A percentile compares a stretch with the other conserved stretches of the same genome.
These are phyloP conservation scores for Fusarium zealandicum DNA, from an alignment of 2,329 filamentous ascomycete genomes.

Conservation along the genomic window DNA sequence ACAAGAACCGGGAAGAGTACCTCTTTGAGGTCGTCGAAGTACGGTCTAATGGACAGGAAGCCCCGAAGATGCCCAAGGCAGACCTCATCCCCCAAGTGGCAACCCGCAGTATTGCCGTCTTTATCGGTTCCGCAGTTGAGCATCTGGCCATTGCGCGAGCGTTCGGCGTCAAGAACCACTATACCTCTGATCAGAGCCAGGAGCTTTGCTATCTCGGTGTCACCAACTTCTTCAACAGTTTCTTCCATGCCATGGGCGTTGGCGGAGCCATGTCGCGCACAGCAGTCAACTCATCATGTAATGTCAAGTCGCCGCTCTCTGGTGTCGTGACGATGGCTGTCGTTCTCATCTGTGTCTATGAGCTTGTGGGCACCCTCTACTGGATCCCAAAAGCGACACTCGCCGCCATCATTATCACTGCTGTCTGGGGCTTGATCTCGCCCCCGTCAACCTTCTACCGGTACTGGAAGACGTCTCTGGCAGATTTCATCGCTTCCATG, in stretches of 20 bases:
- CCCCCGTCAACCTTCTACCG: constrained; percentile 65
- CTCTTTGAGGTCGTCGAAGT: constrained; percentile 68
- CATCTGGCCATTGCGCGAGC: constrained; percentile 71
- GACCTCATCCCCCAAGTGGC: constrained; percentile 61
- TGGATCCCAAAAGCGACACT: constrained; percentile 73
- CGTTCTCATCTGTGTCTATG: constrained; percentile 67
- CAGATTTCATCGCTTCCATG: constrained; percentile 70
- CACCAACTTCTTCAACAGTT: constrained; percentile 69
- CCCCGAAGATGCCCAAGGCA: constrained; percentile 56
- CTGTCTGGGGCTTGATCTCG: constrained; percentile 68
- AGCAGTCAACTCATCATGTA: constrained; percentile 70
- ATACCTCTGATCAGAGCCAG: constrained; percentile 69
- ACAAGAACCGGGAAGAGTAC: constrained; percentile 54
- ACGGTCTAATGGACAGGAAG: constrained; percentile 60
- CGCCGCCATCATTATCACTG: constrained; percentile 71
- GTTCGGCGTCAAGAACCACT: constrained; percentile 68
- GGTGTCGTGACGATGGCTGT: constrained; percentile 67
- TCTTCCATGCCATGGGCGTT: constrained; percentile 69
- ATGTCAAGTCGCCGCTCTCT: constrained; percentile 67
- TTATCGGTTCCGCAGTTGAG: constrained; percentile 67
- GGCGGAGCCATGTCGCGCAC: constrained; percentile 73
- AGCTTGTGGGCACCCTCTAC: constrained; percentile 66
- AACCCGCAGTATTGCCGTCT: constrained; percentile 63
- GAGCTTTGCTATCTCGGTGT: constrained; percentile 70
- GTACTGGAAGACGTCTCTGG: constrained; percentile 70